phyloP scores from a whole-genome alignment of 208 protist species.

The Acanthamoeba triangularis region DNA sequence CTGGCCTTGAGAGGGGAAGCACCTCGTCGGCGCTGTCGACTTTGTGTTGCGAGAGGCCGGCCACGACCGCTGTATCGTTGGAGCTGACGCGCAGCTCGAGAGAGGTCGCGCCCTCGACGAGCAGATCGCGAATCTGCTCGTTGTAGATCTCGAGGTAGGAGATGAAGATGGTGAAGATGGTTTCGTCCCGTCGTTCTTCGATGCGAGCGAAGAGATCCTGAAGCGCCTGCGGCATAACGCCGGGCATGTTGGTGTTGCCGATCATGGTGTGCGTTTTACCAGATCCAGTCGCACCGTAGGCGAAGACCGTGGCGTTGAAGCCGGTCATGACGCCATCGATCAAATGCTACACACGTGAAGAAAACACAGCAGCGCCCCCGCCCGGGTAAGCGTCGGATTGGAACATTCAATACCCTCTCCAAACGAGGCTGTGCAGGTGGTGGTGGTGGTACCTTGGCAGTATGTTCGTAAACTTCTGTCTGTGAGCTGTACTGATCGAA shows the following conservation, averaged over 20 bases:
- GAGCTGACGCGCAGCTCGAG: constrained; percentile 85
- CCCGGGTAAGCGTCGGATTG: no score
- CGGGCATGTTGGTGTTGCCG: constrained; percentile 81
- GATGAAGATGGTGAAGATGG: constrained; percentile 83
- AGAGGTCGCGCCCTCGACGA: constrained; percentile 78
- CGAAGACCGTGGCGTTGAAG: constrained; percentile 93
- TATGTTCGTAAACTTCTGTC: constrained; percentile 88
- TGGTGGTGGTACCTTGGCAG: constrained; percentile 71
- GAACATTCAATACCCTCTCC: neutral
- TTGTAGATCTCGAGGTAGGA: constrained; percentile 95
- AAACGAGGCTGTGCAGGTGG: neutral
- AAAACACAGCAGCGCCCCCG: neutral
- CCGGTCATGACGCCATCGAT: constrained; percentile 90
- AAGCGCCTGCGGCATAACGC: constrained; percentile 92
- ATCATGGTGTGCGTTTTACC: constrained; percentile 95
- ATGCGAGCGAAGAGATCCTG: constrained; percentile 91
- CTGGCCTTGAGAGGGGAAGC: neutral
- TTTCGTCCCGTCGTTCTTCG: constrained; percentile 77
- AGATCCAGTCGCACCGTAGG: constrained; percentile 92
- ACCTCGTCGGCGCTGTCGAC: constrained; percentile 85
- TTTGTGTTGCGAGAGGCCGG: constrained; percentile 84
- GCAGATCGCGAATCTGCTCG: constrained; percentile 92
- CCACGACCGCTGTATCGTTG: constrained; percentile 87
- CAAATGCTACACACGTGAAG: constrained; percentile 70
- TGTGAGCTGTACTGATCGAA: constrained; percentile 89